A percentile compares a stretch with the other conserved stretches of the same genome.
phyloP scores from a whole-genome alignment of 2,329 filamentous ascomycete species.

The Microthyrium microscopicum region DNA sequence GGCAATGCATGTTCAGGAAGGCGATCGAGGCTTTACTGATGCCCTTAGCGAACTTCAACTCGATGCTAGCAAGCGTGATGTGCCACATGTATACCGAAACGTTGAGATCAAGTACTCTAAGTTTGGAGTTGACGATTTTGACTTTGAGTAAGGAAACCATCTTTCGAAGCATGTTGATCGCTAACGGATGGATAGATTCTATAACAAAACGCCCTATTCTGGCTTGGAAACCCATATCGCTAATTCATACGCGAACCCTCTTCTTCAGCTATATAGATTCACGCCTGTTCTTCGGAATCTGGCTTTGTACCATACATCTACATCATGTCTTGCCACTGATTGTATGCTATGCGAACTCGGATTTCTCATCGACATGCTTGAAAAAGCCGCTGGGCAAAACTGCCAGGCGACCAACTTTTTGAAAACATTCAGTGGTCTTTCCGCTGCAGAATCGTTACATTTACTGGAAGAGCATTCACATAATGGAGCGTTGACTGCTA shows the following conservation, averaged over 20 bases:
- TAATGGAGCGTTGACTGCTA: conserved; percentile 55
- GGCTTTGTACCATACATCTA: conserved; percentile 75
- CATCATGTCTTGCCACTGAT: conserved; percentile 62
- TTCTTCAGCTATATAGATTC: conserved; percentile 83
- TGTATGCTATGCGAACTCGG: conserved; percentile 90
- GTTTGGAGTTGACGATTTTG: conserved; percentile 98
- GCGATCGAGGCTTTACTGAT: conserved; percentile 26
- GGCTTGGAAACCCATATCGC: conserved; percentile 91
- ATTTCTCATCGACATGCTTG: conserved; percentile 93
- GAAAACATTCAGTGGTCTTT: conserved; percentile 71
- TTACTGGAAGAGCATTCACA: conserved; percentile 72
- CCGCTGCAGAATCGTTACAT: conserved; percentile 53
- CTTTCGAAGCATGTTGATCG: conserved; percentile 1
- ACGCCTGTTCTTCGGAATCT: conserved; percentile 77
- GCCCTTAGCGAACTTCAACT: conserved; percentile 52
- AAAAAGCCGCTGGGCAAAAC: conserved; percentile 84
- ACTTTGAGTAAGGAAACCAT: conserved; percentile 54
- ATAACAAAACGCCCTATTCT: conserved; percentile 83
- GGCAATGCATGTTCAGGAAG: conserved; percentile 15
- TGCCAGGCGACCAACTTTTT: conserved; percentile 93
- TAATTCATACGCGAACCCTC: conserved; percentile 88
- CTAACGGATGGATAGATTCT: conserved; percentile 43
- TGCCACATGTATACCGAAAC: conserved; percentile 77
- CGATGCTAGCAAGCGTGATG: conserved; percentile 61
- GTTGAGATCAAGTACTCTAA: conserved; percentile 98